Evolutionary conservation across 129 eudicot genomes (phyloP).

Genomic region (Artemisia annua): DNA sequence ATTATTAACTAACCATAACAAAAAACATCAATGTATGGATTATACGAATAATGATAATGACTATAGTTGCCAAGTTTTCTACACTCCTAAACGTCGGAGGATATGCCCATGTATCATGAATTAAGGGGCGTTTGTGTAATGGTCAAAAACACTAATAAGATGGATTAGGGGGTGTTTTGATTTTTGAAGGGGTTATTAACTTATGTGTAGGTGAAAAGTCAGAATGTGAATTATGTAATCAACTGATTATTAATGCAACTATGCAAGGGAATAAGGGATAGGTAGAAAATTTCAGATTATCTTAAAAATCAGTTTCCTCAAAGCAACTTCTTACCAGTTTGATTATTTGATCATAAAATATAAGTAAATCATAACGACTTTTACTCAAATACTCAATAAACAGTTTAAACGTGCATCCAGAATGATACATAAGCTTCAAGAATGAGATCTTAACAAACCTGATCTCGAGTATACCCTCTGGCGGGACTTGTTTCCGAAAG

Average conservation of each 20-base stretch:
- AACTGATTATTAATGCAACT: neutral
- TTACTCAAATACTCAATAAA: neutral
- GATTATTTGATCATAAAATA: neutral
- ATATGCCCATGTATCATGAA: neutral
- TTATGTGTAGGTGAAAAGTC: neutral
- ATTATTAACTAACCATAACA: neutral
- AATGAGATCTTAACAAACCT: slow-evolving; percentile 48
- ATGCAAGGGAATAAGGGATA: neutral
- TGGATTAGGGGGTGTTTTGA: neutral
- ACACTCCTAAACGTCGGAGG: too few relatives aligned
- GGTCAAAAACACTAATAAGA: neutral
- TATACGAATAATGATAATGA: too few relatives aligned
- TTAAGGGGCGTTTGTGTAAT: neutral
- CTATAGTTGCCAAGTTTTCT: too few relatives aligned
- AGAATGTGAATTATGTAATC: neutral
- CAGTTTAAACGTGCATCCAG: neutral
- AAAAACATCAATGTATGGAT: neutral
- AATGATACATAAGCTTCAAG: neutral
- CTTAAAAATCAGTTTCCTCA: neutral
- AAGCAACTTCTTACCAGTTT: neutral
- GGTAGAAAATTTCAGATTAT: neutral
- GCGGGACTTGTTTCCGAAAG: slow-evolving; percentile 45
- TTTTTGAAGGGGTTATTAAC: neutral
- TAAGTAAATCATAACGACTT: neutral
- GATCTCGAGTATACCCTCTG: slow-evolving; percentile 68